Conservation (phyloP, 208 protist genomes). For the Histomonas meleagridis region DNA sequence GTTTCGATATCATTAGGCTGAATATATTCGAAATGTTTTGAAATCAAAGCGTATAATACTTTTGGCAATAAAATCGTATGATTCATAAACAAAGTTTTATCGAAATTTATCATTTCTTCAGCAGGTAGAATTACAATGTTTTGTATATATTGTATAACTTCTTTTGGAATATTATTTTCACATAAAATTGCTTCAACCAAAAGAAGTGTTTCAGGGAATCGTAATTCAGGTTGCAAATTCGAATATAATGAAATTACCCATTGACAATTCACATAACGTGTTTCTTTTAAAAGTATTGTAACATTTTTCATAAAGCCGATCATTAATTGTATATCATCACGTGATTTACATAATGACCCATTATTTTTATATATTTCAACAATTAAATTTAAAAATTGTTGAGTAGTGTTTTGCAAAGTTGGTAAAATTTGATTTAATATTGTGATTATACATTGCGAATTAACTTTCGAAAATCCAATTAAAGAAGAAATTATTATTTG, state of each 20-base stretch:
- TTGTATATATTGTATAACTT: not conserved
- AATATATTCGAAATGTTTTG: too few relatives aligned
- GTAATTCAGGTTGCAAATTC: not conserved
- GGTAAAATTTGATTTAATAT: not conserved
- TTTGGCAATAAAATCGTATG: too few relatives aligned
- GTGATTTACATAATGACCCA: not conserved
- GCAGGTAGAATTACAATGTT: not conserved
- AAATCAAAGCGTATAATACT: too few relatives aligned
- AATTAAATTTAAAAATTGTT: not conserved
- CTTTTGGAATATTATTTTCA: not conserved
- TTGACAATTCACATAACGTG: not conserved
- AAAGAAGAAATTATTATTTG: not conserved
- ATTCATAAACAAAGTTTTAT: too few relatives aligned
- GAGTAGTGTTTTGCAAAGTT: not conserved
- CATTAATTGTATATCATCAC: not conserved
- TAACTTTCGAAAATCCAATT: not conserved
- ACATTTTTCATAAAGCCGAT: not conserved
- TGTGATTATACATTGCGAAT: not conserved
- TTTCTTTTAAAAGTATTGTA: not conserved
- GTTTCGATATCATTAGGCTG: too few relatives aligned
- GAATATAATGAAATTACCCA: not conserved
- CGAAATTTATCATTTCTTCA: not conserved
- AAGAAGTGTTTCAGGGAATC: not conserved
- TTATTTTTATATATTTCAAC: not conserved
- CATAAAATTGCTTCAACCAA: not conserved